phyloP scores from a whole-genome alignment of 1,284 basidiomycete species.

The Neotropicomus parvogracilis region DNA sequence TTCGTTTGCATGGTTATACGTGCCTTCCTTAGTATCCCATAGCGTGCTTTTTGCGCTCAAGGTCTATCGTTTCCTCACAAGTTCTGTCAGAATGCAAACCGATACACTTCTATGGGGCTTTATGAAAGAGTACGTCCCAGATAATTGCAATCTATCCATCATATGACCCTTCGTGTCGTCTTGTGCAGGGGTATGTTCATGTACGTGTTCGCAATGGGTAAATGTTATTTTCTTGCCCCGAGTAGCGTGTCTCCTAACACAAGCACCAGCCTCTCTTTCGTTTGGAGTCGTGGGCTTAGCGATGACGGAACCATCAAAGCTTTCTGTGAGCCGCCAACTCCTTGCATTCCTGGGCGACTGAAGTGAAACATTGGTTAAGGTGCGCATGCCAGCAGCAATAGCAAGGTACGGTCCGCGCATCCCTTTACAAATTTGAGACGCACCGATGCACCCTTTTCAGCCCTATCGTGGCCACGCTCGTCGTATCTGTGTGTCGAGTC shows the following conservation, averaged over 20 bases:
- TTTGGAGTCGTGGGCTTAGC: conserved; percentile 9
- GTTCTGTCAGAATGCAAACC: conserved; percentile 4
- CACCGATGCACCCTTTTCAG: conserved; percentile 4
- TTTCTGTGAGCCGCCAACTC: not conserved
- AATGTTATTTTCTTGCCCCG: not conserved
- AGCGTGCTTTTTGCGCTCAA: conserved; percentile 10
- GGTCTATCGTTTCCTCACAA: conserved; percentile 14
- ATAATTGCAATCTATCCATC: not conserved
- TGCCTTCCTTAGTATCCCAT: conserved; percentile 8
- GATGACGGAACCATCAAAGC: conserved; percentile 12
- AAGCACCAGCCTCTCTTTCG: conserved; percentile 3
- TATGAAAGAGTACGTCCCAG: conserved; percentile 13
- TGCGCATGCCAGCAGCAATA: conserved; percentile 4
- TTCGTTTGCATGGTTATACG: conserved; percentile 10
- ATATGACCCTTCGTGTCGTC: not conserved
- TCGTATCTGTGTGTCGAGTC: conserved; percentile 13
- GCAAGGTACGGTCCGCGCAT: conserved; percentile 6
- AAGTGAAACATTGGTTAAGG: not conserved
- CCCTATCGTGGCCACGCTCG: conserved; percentile 5
- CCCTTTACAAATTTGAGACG: no score
- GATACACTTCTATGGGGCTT: conserved; percentile 15
- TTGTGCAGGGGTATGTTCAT: conserved; percentile 16
- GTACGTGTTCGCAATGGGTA: conserved; percentile 11
- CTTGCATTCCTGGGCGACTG: not conserved
- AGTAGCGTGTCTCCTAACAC: not conserved